Conservation (phyloP, 2,329 filamentous ascomycete species). For the Mycosphaerella sp. region DNA sequence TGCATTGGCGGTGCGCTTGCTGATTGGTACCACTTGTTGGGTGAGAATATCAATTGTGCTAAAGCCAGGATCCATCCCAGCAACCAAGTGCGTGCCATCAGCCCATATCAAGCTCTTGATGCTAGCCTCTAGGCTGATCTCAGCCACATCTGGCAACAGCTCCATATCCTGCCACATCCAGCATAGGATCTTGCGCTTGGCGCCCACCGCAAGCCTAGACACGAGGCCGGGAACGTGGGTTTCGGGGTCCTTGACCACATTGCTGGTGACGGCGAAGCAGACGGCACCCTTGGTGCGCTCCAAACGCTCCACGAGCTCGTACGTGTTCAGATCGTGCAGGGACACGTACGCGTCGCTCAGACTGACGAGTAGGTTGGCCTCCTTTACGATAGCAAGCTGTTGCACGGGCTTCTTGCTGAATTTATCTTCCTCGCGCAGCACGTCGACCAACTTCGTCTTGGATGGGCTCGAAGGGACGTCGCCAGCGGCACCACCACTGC, state of each 20-base stretch:
- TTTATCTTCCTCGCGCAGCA: conserved; percentile 86
- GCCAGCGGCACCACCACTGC: conserved; percentile 18
- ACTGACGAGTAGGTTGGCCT: conserved; percentile 84
- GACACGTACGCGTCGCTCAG: conserved; percentile 85
- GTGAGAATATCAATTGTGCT: conserved; percentile 77
- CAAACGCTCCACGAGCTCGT: conserved; percentile 72
- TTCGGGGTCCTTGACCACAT: conserved; percentile 81
- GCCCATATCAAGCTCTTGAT: conserved; percentile 91
- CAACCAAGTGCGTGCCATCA: conserved; percentile 76
- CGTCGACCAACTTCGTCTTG: conserved; percentile 57
- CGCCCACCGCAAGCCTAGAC: conserved; percentile 80
- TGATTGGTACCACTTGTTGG: conserved; percentile 68
- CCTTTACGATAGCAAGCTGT: conserved; percentile 91
- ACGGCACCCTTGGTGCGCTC: conserved; percentile 79
- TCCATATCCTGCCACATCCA: conserved; percentile 98
- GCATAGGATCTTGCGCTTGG: conserved; percentile 80
- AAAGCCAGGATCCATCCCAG: conserved; percentile 86
- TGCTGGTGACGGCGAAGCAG: conserved; percentile 87
- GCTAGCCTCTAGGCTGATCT: conserved; percentile 73
- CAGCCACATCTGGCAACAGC: conserved; percentile 63
- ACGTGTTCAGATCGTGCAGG: conserved; percentile 81
- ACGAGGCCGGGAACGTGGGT: conserved; percentile 91
- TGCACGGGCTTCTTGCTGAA: conserved; percentile 88
- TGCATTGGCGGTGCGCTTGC: conserved; percentile 34
- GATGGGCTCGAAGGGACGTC: conserved; percentile 32